Evolutionary conservation across 23 red algal species (phyloP).

Genomic region (Rhodosorus marinus): DNA sequence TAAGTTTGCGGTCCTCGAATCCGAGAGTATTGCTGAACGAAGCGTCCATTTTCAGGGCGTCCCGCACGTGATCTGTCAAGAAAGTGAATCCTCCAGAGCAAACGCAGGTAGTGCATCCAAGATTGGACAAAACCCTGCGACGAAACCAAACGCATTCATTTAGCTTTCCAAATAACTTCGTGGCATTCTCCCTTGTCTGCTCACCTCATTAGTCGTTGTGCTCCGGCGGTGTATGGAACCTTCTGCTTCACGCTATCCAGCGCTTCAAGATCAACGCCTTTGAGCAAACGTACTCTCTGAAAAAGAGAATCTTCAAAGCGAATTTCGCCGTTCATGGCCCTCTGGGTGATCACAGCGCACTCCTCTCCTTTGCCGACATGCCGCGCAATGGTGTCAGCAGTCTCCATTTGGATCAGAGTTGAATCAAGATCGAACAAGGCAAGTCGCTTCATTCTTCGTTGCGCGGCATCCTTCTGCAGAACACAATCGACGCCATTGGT

Average conservation of each 20-base stretch:
- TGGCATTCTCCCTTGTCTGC: no score
- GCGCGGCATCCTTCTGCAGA: constrained; percentile 10
- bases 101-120: constrained; percentile 24
- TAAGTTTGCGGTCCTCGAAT: constrained; percentile 29
- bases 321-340: constrained; percentile 65
- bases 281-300: constrained; percentile 27
- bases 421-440: constrained; percentile 72
- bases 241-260: constrained; percentile 15
- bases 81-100: constrained; percentile 45
- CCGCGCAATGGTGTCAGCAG: constrained; percentile 45
- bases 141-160: no score
- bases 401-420: constrained; percentile 51
- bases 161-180: no score
- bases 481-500: constrained; percentile 7
- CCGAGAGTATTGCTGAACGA: constrained; percentile 41
- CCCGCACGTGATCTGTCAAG: constrained; percentile 37
- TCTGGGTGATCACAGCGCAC: constrained; percentile 24
- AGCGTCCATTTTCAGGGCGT: constrained; percentile 17
- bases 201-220: constrained; percentile 10
- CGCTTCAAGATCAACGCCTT: constrained; percentile 2
- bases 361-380: constrained; percentile 3
- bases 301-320: constrained; percentile 30
- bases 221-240: constrained; percentile 33
- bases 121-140: neutral
- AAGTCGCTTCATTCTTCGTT: constrained; percentile 26